Conservation (phyloP, 2,329 filamentous ascomycete species). For the Sarocladiaceae sp. region DNA sequence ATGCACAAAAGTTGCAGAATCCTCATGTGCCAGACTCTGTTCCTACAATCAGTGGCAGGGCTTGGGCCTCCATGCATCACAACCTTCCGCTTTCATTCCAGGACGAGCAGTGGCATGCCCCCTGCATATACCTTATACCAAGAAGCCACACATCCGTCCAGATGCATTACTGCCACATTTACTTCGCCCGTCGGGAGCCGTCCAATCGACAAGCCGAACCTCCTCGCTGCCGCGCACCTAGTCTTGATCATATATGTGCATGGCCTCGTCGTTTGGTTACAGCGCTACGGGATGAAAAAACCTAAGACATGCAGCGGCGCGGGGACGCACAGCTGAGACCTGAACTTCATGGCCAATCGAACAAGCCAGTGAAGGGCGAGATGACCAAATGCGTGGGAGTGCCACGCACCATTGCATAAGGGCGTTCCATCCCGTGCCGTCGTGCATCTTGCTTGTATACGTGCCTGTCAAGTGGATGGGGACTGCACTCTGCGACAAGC, state of each 20-base stretch:
- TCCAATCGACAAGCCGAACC: not conserved
- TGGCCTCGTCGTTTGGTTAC: no score
- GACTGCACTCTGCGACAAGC: no score
- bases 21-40: no score
- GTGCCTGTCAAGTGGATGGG: not conserved
- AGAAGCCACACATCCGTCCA: not conserved
- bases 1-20: no score
- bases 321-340: slow-evolving; percentile 2
- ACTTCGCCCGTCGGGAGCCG: not conserved
- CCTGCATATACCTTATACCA: not conserved
- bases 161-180: not conserved
- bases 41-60: no score
- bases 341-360: not conserved
- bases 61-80: slow-evolving; percentile 1
- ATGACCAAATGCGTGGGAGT: not conserved
- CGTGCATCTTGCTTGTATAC: not conserved
- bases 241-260: not conserved
- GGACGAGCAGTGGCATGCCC: not conserved
- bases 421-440: not conserved
- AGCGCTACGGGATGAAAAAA: not conserved
- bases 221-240: not conserved
- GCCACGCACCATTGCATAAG: not conserved
- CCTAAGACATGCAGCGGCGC: slow-evolving; percentile 8
- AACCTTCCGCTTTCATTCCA: not conserved
- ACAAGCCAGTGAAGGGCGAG: not conserved